Conservation (phyloP, 2,329 filamentous ascomycete genomes). For the Coleophoma cylindrospora region DNA sequence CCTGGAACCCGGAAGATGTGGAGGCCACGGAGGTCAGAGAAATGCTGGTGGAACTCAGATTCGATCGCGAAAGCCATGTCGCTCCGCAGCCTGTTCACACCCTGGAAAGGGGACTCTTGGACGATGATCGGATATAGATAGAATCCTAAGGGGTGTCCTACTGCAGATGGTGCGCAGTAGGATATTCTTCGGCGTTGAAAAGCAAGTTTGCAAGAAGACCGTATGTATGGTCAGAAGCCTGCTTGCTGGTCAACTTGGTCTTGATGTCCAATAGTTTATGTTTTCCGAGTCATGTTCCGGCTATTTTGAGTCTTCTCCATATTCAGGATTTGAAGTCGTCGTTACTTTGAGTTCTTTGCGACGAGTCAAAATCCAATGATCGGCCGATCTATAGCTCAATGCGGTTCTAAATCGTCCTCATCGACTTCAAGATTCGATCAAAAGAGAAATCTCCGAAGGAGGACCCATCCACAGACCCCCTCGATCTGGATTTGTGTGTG, state of each 20-base stretch:
- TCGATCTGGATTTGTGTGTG: not conserved
- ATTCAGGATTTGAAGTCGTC: too few relatives aligned
- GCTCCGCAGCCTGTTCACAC: not conserved
- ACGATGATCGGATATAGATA: constrained; percentile 1
- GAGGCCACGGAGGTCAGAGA: not conserved
- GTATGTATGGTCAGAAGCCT: not conserved
- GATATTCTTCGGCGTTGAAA: not conserved
- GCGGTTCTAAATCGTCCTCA: not conserved
- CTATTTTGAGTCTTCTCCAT: not conserved
- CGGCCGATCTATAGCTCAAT: constrained; percentile 1
- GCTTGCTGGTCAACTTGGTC: not conserved
- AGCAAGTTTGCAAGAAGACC: not conserved
- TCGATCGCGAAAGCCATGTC: not conserved
- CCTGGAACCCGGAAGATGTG: not conserved
- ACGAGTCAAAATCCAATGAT: not conserved
- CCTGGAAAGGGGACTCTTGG: not conserved
- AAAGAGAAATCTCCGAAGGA: constrained; percentile 1
- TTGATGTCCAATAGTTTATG: not conserved
- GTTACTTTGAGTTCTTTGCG: not conserved
- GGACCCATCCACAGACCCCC: not conserved
- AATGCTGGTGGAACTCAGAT: constrained; percentile 2
- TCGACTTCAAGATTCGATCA: constrained; percentile 1
- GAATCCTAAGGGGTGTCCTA: not conserved
- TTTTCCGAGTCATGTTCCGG: not conserved
- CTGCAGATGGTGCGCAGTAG: not conserved